Conservation (phyloP, 2,329 filamentous ascomycete genomes). For the Cladosporium phlei region DNA sequence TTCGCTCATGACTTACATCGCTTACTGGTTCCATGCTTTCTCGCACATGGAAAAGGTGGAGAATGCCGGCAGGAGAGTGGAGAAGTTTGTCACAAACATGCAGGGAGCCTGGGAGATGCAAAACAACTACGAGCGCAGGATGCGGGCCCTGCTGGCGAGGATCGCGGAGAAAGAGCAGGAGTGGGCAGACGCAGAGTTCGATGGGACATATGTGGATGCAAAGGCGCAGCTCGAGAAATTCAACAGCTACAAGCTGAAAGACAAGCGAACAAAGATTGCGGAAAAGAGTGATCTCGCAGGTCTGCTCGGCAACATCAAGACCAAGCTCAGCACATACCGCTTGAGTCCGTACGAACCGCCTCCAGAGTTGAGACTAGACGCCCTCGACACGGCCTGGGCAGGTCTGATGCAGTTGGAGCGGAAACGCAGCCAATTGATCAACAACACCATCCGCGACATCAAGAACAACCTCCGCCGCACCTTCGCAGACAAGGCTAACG, state of each 20-base stretch:
- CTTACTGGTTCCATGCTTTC: conserved; percentile 99
- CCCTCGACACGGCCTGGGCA: conserved; percentile 77
- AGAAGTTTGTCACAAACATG: conserved; percentile 99
- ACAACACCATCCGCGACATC: conserved; percentile 97
- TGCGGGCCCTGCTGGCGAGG: conserved; percentile 72
- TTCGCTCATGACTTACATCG: conserved; percentile 98
- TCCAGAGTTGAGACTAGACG: conserved; percentile 72
- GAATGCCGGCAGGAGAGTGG: conserved; percentile 89
- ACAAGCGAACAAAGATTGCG: conserved; percentile 93
- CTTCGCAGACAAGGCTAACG: conserved; percentile 97
- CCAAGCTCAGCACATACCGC: conserved; percentile 91
- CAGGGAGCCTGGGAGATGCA: conserved; percentile 99
- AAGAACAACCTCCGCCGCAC: conserved; percentile 89
- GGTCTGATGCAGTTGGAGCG: conserved; percentile 78
- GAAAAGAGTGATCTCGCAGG: conserved; percentile 96
- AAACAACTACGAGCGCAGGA: conserved; percentile 86
- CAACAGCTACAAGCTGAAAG: conserved; percentile 79
- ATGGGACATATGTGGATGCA: conserved; percentile 87
- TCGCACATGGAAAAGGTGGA: conserved; percentile 98
- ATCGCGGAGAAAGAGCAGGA: conserved; percentile 67
- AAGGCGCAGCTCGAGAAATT: conserved; percentile 82
- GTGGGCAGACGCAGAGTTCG: conserved; percentile 78
- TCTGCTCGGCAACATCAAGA: conserved; percentile 95
- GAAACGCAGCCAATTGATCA: conserved; percentile 85
- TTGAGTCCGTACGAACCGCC: conserved; percentile 88